phyloP scores from a whole-genome alignment of 768 basidiomycete genomes.

The Cubamyces lactineus region DNA sequence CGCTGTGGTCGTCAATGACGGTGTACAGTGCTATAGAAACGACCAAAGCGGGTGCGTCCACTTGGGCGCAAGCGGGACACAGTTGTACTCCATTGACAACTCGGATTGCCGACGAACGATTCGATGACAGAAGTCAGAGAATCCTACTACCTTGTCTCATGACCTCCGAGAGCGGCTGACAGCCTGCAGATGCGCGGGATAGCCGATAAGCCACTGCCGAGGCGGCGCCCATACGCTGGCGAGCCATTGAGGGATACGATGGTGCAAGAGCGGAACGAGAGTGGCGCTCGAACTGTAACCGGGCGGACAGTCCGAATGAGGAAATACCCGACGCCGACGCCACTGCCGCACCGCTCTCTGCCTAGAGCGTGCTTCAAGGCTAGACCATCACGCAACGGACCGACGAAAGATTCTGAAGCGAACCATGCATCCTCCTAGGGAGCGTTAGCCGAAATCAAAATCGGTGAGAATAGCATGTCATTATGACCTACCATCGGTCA shows the following conservation, averaged over 20 bases:
- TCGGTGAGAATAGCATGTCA: too few relatives aligned
- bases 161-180: too few relatives aligned
- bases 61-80: neutral
- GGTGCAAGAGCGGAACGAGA: neutral
- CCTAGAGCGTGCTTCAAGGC: neutral
- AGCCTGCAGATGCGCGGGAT: too few relatives aligned
- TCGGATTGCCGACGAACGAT: neutral
- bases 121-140: neutral
- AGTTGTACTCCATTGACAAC: neutral
- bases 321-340: slow-evolving; percentile 13
- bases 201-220: too few relatives aligned
- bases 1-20: neutral
- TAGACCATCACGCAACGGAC: neutral
- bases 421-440: too few relatives aligned
- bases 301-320: neutral
- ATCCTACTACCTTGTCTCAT: too few relatives aligned
- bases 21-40: neutral
- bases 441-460: too few relatives aligned
- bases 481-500: too few relatives aligned
- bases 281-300: slow-evolving; percentile 3
- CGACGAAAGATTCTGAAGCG: neutral
- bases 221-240: too few relatives aligned
- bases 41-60: neutral
- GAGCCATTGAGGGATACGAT: neutral
- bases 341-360: neutral